Conservation (phyloP, 1,284 basidiomycete genomes). For the Papiliotrema terrestris region DNA sequence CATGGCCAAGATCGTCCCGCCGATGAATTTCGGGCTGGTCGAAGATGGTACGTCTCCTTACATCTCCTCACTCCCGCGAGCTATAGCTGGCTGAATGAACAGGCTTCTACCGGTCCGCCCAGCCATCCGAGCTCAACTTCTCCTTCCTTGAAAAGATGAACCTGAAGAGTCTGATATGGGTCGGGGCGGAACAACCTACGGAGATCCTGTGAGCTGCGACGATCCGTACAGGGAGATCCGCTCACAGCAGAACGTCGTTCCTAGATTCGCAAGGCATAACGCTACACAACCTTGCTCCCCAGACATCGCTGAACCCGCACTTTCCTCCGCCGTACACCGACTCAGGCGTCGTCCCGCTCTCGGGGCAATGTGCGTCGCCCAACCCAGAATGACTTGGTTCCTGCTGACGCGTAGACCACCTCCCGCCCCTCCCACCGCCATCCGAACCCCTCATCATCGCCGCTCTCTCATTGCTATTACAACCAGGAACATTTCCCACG, state of each 20-base stretch:
- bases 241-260: constrained; percentile 41
- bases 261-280: constrained; percentile 42
- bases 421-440: constrained; percentile 45
- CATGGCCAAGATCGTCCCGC: constrained; percentile 51
- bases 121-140: constrained; percentile 56
- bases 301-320: constrained; percentile 42
- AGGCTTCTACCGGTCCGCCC: constrained; percentile 54
- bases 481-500: constrained; percentile 52
- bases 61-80: neutral
- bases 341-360: constrained; percentile 40
- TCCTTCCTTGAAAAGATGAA: constrained; percentile 55
- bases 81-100: constrained; percentile 1
- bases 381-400: neutral
- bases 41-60: constrained; percentile 48
- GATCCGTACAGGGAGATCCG: constrained; percentile 7
- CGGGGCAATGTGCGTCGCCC: constrained; percentile 36
- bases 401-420: constrained; percentile 33
- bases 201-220: constrained; percentile 48
- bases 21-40: constrained; percentile 55
- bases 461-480: constrained; percentile 53
- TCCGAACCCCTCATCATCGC: constrained; percentile 55
- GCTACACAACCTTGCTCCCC: constrained; percentile 43
- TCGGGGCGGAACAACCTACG: constrained; percentile 55
- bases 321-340: constrained; percentile 48
- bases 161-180: constrained; percentile 54